Evolutionary conservation across 2,329 filamentous ascomycete species (phyloP).

Genomic region (Phialemoniopsis sp.): DNA sequence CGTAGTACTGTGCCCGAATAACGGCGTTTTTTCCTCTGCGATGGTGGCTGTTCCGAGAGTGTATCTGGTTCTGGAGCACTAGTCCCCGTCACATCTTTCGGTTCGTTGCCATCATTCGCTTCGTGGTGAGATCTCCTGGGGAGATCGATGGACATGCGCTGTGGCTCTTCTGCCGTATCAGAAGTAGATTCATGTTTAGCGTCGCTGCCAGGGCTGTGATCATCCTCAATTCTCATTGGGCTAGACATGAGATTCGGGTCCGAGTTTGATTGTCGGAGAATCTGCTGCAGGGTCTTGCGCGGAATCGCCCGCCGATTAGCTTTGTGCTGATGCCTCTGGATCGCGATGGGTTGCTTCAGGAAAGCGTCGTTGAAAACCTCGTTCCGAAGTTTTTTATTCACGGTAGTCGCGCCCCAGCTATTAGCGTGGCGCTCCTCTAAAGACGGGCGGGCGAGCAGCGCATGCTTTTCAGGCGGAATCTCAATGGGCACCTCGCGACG

Average conservation of each 20-base stretch:
- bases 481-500: no score
- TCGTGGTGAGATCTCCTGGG: constrained; percentile 15
- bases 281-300: constrained; percentile 40
- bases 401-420: constrained; percentile 86
- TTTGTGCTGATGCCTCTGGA: constrained; percentile 65
- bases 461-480: neutral
- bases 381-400: constrained; percentile 83
- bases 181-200: neutral
- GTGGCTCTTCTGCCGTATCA: constrained; percentile 12
- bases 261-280: constrained; percentile 39
- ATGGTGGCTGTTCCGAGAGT: constrained; percentile 34
- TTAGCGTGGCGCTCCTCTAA: constrained; percentile 55
- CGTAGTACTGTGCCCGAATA: constrained; percentile 86
- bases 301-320: constrained; percentile 66
- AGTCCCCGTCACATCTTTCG: constrained; percentile 57
- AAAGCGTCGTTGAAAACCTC: constrained; percentile 93
- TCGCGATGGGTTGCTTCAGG: constrained; percentile 75
- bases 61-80: constrained; percentile 62
- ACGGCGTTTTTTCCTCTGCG: constrained; percentile 58
- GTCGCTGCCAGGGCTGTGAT: no score
- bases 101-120: constrained; percentile 29
- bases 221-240: no score
- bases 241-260: constrained; percentile 29
- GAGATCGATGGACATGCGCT: constrained; percentile 11
- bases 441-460: constrained; percentile 25